Evolutionary conservation across 2,329 filamentous ascomycete genomes (phyloP).

Genomic region (Shiraia sp.): DNA sequence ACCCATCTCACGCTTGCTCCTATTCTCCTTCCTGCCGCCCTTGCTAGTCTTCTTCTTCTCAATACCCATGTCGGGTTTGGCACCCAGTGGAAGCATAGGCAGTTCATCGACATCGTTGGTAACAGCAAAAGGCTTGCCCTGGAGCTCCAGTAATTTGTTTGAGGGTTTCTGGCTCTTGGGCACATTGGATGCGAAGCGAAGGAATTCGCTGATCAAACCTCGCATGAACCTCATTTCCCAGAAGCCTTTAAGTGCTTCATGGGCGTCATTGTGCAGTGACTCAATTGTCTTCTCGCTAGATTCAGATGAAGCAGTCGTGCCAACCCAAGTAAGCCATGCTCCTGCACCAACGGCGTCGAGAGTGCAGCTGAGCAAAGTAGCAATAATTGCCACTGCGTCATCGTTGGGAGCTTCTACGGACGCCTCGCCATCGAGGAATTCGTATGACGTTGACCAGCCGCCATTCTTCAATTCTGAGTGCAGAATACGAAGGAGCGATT

Average conservation of each 20-base stretch:
- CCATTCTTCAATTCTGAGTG: constrained; percentile 74
- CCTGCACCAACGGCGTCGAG: constrained; percentile 75
- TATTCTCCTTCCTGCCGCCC: constrained; percentile 70
- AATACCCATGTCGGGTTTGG: constrained; percentile 62
- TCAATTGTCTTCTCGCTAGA: constrained; percentile 67
- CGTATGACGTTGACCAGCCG: constrained; percentile 74
- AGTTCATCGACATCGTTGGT: constrained; percentile 46
- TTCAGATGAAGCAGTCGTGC: constrained; percentile 57
- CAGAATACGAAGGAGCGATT: constrained; percentile 72
- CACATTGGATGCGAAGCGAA: constrained; percentile 56
- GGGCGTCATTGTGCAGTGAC: constrained; percentile 69
- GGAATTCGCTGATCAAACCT: constrained; percentile 66
- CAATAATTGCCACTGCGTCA: constrained; percentile 70
- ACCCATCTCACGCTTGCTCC: constrained; percentile 74
- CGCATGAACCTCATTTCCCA: constrained; percentile 69
- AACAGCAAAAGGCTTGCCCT: constrained; percentile 55
- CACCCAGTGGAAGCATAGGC: constrained; percentile 70
- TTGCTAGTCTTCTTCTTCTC: constrained; percentile 59
- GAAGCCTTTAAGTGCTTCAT: constrained; percentile 71
- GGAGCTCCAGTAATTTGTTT: constrained; percentile 38
- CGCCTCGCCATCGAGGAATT: constrained; percentile 58
- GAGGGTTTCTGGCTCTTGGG: constrained; percentile 37
- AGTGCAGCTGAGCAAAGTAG: constrained; percentile 71
- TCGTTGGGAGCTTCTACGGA: constrained; percentile 60
- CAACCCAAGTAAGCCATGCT: constrained; percentile 64